Percentiles rank a stretch among this genome's conserved stretches.
Evolutionary conservation across 495 filamentous ascomycete species (phyloP).

Genomic region (Peziza echinospora): DNA sequence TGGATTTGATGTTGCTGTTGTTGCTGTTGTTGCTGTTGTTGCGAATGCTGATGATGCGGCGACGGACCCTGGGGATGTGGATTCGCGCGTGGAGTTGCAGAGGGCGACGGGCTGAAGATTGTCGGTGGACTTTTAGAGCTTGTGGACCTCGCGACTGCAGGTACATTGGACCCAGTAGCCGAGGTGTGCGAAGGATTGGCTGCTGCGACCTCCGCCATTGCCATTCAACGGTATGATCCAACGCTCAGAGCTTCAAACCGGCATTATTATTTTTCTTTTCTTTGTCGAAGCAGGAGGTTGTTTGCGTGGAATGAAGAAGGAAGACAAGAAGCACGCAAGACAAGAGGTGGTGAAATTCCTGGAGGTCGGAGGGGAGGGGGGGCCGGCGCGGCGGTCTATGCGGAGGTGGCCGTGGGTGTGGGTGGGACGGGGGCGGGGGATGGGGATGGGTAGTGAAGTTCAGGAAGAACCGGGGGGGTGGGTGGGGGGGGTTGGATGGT

Average conservation of each 20-base stretch:
- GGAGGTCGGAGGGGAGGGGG: no score
- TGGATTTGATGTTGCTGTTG: constrained; percentile 1
- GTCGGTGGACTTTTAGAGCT: constrained; percentile 18
- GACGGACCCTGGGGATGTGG: no score
- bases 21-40: constrained; percentile 15
- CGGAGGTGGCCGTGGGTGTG: no score
- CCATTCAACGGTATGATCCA: constrained; percentile 2
- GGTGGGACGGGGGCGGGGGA: no score
- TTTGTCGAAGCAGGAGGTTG: constrained; percentile 5
- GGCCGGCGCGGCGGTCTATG: no score
- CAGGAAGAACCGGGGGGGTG: no score
- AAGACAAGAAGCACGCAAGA: constrained; percentile 3
- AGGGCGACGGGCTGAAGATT: constrained; percentile 14
- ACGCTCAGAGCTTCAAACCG: background rate
- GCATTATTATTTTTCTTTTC: background rate
- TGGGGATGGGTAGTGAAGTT: no score
- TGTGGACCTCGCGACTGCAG: constrained; percentile 19
- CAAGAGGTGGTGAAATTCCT: no score
- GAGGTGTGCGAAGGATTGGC: constrained; percentile 19
- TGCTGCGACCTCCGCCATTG: constrained; percentile 19
- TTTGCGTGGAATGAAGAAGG: constrained; percentile 3
- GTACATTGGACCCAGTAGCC: constrained; percentile 17
- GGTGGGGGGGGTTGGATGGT: no score
- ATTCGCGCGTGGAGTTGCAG: constrained; percentile 17
- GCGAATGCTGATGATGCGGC: constrained; percentile 14